Conservation (phyloP, 768 basidiomycete genomes). For the Suillus cothurnatus region DNA sequence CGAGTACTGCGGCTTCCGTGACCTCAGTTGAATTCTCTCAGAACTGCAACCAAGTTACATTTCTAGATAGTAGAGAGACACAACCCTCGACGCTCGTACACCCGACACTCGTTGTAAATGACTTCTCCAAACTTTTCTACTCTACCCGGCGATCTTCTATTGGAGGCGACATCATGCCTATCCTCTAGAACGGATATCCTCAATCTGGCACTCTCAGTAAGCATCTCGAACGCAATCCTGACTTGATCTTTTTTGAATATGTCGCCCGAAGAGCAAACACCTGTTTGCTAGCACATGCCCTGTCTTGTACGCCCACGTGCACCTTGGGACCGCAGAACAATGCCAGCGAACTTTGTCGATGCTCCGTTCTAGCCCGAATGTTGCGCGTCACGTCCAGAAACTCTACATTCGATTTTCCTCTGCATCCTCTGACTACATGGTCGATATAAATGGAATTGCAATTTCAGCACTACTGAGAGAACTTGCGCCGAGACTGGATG, state of each 20-base stretch:
- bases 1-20: not conserved
- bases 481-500: constrained; percentile 60
- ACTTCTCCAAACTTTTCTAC: constrained; percentile 9
- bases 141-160: constrained; percentile 62
- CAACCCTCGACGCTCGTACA: not conserved
- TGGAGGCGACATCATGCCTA: constrained; percentile 63
- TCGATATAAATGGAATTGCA: constrained; percentile 24
- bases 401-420: constrained; percentile 47
- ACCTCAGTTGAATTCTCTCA: not conserved
- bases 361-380: constrained; percentile 53
- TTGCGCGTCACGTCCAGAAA: constrained; percentile 69
- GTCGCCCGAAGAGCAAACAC: constrained; percentile 47
- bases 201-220: constrained; percentile 59
- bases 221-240: constrained; percentile 28
- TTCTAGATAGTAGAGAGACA: not conserved
- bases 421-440: constrained; percentile 29
- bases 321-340: constrained; percentile 57
- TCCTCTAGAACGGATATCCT: constrained; percentile 56
- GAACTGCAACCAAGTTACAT: not conserved
- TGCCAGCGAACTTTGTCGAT: constrained; percentile 65
- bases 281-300: constrained; percentile 56
- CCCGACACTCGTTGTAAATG: not conserved
- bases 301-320: constrained; percentile 60
- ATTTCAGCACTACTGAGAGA: constrained; percentile 56
- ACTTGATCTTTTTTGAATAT: constrained; percentile 11